phyloP scores from a whole-genome alignment of 495 filamentous ascomycete genomes.

The Penicillium taxi region DNA sequence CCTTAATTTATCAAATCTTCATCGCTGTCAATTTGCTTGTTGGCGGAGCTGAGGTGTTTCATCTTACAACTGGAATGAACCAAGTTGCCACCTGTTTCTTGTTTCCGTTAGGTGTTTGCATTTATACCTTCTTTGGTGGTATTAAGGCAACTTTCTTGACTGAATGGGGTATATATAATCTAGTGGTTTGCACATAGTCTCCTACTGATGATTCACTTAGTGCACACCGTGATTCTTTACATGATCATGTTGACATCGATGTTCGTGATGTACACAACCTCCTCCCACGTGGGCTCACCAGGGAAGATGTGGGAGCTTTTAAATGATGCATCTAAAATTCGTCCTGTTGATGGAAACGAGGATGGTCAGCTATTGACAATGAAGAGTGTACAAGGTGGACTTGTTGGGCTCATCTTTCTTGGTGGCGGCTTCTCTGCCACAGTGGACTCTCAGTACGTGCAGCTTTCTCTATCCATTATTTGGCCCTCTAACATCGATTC shows the following conservation, averaged over 20 bases:
- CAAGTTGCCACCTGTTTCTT: not conserved
- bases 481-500: too few relatives aligned
- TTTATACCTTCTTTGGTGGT: conserved; percentile 4
- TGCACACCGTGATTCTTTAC: conserved; percentile 3
- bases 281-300: conserved; percentile 3
- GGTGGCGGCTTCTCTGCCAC: not conserved
- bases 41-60: not conserved
- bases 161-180: too few relatives aligned
- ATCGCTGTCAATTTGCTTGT: conserved; percentile 1
- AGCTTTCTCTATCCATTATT: too few relatives aligned
- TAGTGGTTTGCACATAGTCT: not conserved
- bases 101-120: not conserved
- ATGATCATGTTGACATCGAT: conserved; percentile 3
- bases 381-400: not conserved
- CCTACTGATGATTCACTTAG: not conserved
- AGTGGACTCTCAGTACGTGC: not conserved
- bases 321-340: not conserved
- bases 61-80: conserved; percentile 3
- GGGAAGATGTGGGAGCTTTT: conserved; percentile 2
- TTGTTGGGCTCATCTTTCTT: not conserved
- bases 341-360: conserved; percentile 2
- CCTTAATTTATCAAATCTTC: conserved; percentile 4
- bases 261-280: not conserved
- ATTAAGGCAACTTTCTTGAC: conserved; percentile 3
- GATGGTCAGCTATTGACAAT: conserved; percentile 1